Base-by-base conservation (phyloP, 1,284 basidiomycete species). In the Ustilago tritici region DNA sequence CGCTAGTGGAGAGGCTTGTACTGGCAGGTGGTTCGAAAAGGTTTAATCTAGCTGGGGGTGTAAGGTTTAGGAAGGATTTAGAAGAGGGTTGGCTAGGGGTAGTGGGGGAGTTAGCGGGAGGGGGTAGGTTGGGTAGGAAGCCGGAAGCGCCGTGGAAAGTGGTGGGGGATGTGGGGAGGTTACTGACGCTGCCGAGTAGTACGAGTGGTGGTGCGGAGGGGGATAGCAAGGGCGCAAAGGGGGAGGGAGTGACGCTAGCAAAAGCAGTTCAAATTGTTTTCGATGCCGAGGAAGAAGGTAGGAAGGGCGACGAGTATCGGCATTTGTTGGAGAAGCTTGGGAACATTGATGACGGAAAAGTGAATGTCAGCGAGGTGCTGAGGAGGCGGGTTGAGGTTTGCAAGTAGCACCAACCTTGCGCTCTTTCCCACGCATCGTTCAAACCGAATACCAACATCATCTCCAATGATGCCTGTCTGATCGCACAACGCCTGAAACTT, bases 1-100 rank as follows among this genome's bases (percentile, higher is more conserved):
- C 67, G 2, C 50, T 85, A 5, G 79, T 85, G 2, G 81, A 84
- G n/a, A 61, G 80, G 2, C 75, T 85, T 2, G 58, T 85, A 34
- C 82, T 84, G 68, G 57, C 79, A 0, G 80, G 76, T 10, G 76
- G 76, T 1, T 70, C 68, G 2, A 40, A 54, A 3, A 59, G 75
- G 3, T 80, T 80, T 59, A 72, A 31, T 14, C 40, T 36, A 1
- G 40, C 47, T 2, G 78, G 76, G 2, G 73, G 63, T 0, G 28
- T 50, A 3, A 65, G 76, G 0, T 84, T 84, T 60, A 38, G 35
- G 3, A 47, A 47, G 4, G 83, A 84, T 57, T 59, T 83, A 28
- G 40, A 68, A 7, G 43, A 70, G 5, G 83, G 83, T 5, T 84
- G 83, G 83, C 53, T 84, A 7, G 75, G 70, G 10, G 82, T 84